Base-by-base conservation (phyloP, 129 eudicot species). In the Flaveria bidentis region DNA sequence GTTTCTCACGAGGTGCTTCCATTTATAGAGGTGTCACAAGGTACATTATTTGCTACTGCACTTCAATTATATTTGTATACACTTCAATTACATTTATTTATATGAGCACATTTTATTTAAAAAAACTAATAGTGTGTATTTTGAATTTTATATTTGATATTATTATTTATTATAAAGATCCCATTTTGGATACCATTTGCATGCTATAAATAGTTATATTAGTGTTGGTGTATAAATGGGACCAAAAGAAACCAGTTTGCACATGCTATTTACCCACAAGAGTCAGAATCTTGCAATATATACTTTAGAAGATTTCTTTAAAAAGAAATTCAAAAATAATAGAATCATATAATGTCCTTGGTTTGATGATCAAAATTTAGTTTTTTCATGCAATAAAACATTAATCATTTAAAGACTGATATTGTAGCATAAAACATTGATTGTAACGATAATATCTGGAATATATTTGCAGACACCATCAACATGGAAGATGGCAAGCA, bases 401-500 rank as follows among this genome's bases (percentile, higher is more conserved):
- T 63, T 36, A 30, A 16, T 63, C 22, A 28, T 63, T 26, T 28
- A 23, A 20, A 58, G 65, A 58, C 33, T 58, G 16, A 55, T 18
- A 55, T 22, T 9, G 5, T 58, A 9, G 23, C 12, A 9, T 58
- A 62, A 30, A 62, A 26, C 45, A 62, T 26, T 63, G 46, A 63
- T 30, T 51, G 42, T 55, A 58, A 45, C 50, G 50, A 53, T 13
- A 25, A 73, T 22, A 73, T 39, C 7, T 56, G 55, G 4, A 26
- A 55, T 56, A 39, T 57, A 39, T 41, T 42, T 15, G 81, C 82
- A 93, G 98, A 66, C 98, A 93, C 76, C 98, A 93, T 62, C 97
- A 93, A 76, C 98, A 93, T 85, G 98, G 98, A 83, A 87, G 97
- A 79, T 93, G 98, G 98, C 98, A 93, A 82, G 98, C 98, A 72